Evolutionary conservation across 176 grass and related monocot genomes (phyloP).

Genomic region (Cocos nucifera): DNA sequence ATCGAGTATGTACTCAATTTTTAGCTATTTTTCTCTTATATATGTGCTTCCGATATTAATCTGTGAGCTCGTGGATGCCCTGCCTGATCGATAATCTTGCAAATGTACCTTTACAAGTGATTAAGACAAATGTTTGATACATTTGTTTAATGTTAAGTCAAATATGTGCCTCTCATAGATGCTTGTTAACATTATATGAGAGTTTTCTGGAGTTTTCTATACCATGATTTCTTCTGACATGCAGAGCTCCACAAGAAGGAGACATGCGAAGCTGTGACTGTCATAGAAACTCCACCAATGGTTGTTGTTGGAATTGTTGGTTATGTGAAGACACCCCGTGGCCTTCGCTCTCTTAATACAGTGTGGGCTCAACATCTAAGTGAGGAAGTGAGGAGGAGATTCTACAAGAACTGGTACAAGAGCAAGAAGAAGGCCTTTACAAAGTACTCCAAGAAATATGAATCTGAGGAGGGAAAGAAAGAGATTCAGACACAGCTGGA

Average conservation of each 20-base stretch:
- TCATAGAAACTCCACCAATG: slow-evolving; percentile 74
- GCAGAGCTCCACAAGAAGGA: slow-evolving; percentile 95
- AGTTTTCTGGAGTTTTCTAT: neutral
- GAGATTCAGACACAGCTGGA: slow-evolving; percentile 73
- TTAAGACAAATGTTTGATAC: no score
- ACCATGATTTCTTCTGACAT: neutral
- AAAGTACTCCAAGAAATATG: slow-evolving; percentile 81
- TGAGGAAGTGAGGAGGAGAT: slow-evolving; percentile 72
- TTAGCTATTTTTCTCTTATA: no score
- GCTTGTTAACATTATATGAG: neutral
- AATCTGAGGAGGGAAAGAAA: slow-evolving; percentile 67
- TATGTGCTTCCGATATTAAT: no score
- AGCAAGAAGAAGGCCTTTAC: slow-evolving; percentile 96
- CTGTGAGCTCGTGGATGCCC: no score
- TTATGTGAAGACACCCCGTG: slow-evolving; percentile 85
- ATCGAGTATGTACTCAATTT: slow-evolving; percentile 25
- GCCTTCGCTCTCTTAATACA: slow-evolving; percentile 66
- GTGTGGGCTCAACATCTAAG: slow-evolving; percentile 98
- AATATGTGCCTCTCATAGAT: no score
- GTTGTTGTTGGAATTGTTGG: slow-evolving; percentile 83
- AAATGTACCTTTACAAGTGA: no score
- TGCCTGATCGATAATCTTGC: no score
- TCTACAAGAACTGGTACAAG: slow-evolving; percentile 98
- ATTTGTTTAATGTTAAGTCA: no score
- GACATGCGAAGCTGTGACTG: slow-evolving; percentile 85